Conservation (phyloP, 129 eudicot genomes). For the Arctium minus region DNA sequence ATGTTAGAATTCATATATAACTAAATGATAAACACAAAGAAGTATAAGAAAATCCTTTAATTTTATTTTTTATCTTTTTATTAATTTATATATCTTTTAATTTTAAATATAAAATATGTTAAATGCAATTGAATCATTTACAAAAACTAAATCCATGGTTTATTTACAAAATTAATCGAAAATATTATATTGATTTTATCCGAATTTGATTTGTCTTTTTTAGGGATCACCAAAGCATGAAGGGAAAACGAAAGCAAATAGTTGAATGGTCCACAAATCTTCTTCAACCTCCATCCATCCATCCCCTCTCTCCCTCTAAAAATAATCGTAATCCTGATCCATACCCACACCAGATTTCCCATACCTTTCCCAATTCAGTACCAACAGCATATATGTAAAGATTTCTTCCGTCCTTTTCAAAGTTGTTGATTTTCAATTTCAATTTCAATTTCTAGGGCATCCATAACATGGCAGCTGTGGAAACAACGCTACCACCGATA, state of each 20-base stretch:
- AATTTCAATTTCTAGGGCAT: constrained; percentile 7
- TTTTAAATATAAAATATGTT: too few species aligned
- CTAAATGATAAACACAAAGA: too few species aligned
- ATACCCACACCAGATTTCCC: constrained; percentile 3
- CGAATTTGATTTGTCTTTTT: neutral
- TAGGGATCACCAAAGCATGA: neutral
- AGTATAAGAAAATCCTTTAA: too few species aligned
- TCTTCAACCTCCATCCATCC: constrained; percentile 19
- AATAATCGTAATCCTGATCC: constrained; percentile 22
- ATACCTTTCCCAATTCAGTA: neutral
- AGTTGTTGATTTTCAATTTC: neutral
- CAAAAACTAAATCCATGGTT: too few species aligned
- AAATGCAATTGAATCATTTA: too few species aligned
- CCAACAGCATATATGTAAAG: neutral
- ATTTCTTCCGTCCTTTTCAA: neutral
- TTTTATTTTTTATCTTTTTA: too few species aligned
- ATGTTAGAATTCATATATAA: too few species aligned
- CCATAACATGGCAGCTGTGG: constrained; percentile 41
- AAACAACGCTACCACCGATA: constrained; percentile 44
- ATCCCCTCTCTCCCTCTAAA: constrained; percentile 10
- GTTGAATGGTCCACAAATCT: constrained; percentile 31
- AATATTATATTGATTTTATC: neutral
- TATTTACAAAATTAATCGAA: too few species aligned
- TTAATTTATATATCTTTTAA: too few species aligned
- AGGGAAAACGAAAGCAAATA: neutral